phyloP scores from a whole-genome alignment of 352 stramenopile genomes.

The Blastocystis sp. region DNA sequence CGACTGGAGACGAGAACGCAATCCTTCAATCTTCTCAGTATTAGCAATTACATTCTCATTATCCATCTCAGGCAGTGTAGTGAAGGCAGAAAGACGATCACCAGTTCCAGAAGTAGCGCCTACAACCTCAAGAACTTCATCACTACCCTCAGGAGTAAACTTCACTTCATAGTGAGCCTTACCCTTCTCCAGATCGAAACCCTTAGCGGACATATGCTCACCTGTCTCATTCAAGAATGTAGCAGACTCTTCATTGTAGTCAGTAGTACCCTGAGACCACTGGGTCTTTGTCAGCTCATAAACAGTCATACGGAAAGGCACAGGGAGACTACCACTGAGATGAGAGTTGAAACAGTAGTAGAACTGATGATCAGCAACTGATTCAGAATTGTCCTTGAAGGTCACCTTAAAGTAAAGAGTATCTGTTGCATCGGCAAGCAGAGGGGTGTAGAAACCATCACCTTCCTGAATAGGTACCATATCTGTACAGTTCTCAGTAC shows the following conservation, averaged over 20 bases:
- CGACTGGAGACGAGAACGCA: not conserved
- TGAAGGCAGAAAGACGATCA: conserved; percentile 35
- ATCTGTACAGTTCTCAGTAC: not conserved
- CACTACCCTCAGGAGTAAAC: not conserved
- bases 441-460: conserved; percentile 24
- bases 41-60: not conserved
- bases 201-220: conserved; percentile 45
- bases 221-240: not conserved
- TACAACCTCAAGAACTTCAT: conserved; percentile 29
- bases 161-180: conserved; percentile 8
- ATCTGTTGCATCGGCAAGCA: not conserved
- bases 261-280: conserved; percentile 26
- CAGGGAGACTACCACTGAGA: conserved; percentile 48
- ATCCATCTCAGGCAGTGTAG: not conserved
- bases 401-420: conserved; percentile 8
- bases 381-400: conserved; percentile 42
- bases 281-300: conserved; percentile 35
- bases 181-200: not conserved
- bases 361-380: not conserved
- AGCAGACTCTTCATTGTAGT: not conserved
- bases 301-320: conserved; percentile 17
- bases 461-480: conserved; percentile 54
- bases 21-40: not conserved
- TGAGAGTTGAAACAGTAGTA: conserved; percentile 36
- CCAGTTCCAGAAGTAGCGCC: conserved; percentile 1